These are phyloP conservation scores for Tagetes patula DNA, from an alignment of 129 eudicot genomes.

Conservation along the genomic window DNA sequence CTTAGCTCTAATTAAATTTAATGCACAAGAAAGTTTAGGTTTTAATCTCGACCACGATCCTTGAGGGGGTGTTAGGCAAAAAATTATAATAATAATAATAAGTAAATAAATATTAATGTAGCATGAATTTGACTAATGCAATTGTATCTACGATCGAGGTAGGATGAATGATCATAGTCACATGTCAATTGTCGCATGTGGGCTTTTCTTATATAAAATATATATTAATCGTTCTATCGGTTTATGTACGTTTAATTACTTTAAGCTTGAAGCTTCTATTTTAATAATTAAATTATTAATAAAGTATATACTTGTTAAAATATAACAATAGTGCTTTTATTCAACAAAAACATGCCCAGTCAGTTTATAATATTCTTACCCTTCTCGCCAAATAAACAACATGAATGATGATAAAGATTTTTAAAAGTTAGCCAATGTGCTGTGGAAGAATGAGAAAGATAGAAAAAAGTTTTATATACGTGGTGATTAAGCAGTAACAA, in stretches of 20 bases:
- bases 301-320: not conserved
- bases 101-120: not conserved
- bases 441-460: no score
- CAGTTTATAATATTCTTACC: not conserved
- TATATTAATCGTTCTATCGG: not conserved
- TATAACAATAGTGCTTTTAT: not conserved
- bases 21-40: no score
- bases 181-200: not conserved
- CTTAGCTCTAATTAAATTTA: no score
- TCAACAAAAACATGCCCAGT: not conserved
- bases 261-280: not conserved
- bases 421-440: no score
- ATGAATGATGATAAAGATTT: not conserved
- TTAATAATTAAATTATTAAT: not conserved
- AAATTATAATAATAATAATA: no score
- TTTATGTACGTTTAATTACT: not conserved
- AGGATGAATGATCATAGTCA: not conserved
- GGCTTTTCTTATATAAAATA: not conserved
- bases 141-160: not conserved
- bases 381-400: not conserved
- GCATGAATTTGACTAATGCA: not conserved
- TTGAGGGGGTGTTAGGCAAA: no score
- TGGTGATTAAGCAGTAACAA: no score
- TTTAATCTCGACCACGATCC: no score
- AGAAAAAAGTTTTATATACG: no score